Base-by-base conservation (phyloP, 176 grass and related monocot genomes). In the Alloteropsis semialata region DNA sequence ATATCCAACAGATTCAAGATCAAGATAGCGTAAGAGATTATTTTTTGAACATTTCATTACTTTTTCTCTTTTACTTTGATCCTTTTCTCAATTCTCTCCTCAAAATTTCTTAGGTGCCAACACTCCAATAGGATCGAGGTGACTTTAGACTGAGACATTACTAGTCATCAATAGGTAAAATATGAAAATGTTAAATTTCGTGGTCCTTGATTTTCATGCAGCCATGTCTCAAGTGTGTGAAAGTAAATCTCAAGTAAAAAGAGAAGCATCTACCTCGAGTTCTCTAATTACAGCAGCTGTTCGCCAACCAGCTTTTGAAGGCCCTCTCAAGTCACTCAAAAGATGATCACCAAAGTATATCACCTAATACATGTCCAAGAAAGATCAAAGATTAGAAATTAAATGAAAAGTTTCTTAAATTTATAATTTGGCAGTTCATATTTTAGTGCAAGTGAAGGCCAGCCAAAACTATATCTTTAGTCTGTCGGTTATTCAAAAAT, bases 311-410 rank as follows among this genome's bases (percentile, higher is more conserved):
- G 96, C 91, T 94, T 99, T 96, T 63, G 96, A 88, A 81, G 93
- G 93, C 36, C 96, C 93, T 96, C 91, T 99, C 79, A 99, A 91
- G 74, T 98, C 96, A 34, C 93, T 98, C 17, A 98, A 88, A 61
- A 98, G 89, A 87, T 98, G 96, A 69, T 98, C 96, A 63, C 96
- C 96, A 84, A 98, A 98, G 82, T 98, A 98, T 87, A 98, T 98
- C 14, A 98, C 96, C 96, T 96, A 91, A 50, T 18, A 56, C 19
- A 83, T 75, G 19, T 43, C 30, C 49, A 73, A 80, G 76, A 84
- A 81, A 77, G 49, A 88, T 14, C 2, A 49, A 7, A 32, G 62
- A 90, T 74, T 44, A 63, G 43, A 85, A 38, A 85, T 55, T 72
- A 44, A 57, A 72, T 43, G 14, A 22, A 38, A 21, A 57, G 0